Conservation (phyloP, 106 monocot genomes). For the Ottelia alismoides region DNA sequence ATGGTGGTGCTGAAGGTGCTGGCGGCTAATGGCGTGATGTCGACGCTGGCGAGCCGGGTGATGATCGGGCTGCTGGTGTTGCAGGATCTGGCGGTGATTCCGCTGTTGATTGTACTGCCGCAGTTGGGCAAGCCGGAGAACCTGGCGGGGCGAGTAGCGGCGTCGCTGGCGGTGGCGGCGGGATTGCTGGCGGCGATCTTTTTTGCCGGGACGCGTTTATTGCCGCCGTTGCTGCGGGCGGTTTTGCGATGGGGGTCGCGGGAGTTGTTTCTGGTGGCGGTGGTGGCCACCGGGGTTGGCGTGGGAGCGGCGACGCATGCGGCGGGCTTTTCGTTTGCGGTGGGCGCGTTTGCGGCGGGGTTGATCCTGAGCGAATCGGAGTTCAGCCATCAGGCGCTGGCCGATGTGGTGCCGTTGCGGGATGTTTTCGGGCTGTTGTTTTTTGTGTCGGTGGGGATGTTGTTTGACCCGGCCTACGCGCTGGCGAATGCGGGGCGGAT, state of each 20-base stretch:
- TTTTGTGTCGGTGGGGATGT: neutral
- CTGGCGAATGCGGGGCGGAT: too few species aligned
- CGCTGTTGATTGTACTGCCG: neutral
- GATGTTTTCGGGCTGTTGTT: neutral
- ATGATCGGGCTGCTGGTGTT: neutral
- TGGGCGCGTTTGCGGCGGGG: neutral
- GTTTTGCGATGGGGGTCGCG: neutral
- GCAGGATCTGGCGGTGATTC: neutral
- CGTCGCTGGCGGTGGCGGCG: neutral
- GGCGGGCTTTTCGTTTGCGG: neutral
- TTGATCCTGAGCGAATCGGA: neutral
- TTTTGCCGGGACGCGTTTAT: neutral
- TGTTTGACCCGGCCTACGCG: too few species aligned
- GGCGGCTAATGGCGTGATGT: neutral
- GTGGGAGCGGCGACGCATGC: neutral
- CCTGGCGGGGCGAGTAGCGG: too few species aligned
- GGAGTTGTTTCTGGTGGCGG: neutral
- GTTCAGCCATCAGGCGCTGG: neutral
- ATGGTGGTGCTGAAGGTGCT: neutral
- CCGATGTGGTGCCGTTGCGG: neutral
- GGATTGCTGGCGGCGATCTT: neutral
- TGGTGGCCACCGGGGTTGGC: too few species aligned
- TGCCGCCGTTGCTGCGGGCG: neutral
- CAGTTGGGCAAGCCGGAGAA: neutral
- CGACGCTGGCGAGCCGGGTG: neutral